Evolutionary conservation across 495 filamentous ascomycete species (phyloP), one percentile per base, ranked within the genome.

Genomic region (Lasiosphaeria miniovina): DNA sequence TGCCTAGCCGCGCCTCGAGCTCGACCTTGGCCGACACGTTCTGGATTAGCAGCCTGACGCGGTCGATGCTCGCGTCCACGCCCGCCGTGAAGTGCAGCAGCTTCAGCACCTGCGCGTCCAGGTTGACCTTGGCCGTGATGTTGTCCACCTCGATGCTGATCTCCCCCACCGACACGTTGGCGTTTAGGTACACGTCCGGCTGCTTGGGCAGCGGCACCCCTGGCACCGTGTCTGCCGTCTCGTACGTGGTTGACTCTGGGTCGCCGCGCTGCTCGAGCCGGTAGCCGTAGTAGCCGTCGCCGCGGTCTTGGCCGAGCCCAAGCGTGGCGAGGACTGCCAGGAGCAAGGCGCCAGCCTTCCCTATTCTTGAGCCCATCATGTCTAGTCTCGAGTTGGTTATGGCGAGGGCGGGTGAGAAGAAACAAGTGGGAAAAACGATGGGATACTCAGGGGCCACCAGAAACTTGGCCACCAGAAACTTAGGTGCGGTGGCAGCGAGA

Each of bases 111-210:
- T 82, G 74, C 9, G 80, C 81, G 59, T 82, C 80, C 41, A 85
- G 68, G 68, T 85, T 85, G 66, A 85, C 74, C 62, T 84, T 82
- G 48, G 82, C 82, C 8, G 81, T 83, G 58, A 85, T 73, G 67
- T 85, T 85, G 52, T 77, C 68, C 15, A 84, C 82, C 38, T 74
- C 64, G 33, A 85, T 75, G 65, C 75, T 67, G 68, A 85, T 84
- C 58, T 77, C 71, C 17, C 77, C 75, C 9, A 85, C 80, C 17
- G 72, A 71, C 0, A 84, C 79, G 1, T 72, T 73, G 4, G 82
- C 82, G 64, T 84, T 83, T 49, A 84, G 76, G 61, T 76, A 84
- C 40, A 85, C 79, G 58, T 85, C 82, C 14, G 82, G 82, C 50
- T 73, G 68, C 10, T 66, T 54, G 14, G 72, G 69, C 8, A 74